Conservation (phyloP, 805 yeast genomes). For the Cyberlindnera suaveolens region DNA sequence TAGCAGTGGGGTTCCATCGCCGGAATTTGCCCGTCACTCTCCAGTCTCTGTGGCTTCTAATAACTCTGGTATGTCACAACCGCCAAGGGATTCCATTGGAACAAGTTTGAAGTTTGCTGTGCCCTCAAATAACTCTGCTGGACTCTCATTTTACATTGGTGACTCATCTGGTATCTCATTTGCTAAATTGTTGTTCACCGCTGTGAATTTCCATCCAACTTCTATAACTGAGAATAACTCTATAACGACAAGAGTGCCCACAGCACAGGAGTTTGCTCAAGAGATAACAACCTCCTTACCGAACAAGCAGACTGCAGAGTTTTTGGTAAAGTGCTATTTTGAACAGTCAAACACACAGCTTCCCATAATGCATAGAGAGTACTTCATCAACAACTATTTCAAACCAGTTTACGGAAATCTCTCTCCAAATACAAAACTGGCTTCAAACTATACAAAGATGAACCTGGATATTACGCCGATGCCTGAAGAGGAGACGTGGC, state of each 20-base stretch:
- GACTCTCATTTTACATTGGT: conserved; percentile 33
- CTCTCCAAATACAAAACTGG: conserved; percentile 47
- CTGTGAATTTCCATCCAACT: conserved; percentile 51
- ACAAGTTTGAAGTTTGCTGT: conserved; percentile 17
- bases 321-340: conserved; percentile 58
- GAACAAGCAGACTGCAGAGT: conserved; percentile 69
- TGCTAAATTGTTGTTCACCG: conserved; percentile 72
- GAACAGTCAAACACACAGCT: conserved; percentile 77
- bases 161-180: conserved; percentile 62
- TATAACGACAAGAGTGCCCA: conserved; percentile 22
- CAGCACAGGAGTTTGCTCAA: conserved; percentile 17
- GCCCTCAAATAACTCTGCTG: conserved; percentile 9
- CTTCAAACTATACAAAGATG: conserved; percentile 48
- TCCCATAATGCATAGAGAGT: conserved; percentile 80
- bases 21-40: neutral
- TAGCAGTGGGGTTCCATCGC: neutral
- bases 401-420: conserved; percentile 76
- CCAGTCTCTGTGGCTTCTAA: conserved; percentile 1
- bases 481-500: conserved; percentile 38
- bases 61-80: conserved; percentile 3
- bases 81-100: conserved; percentile 14
- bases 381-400: conserved; percentile 58
- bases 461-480: conserved; percentile 28
- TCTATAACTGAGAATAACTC: conserved; percentile 23
- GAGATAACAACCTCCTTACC: conserved; percentile 40